Percentiles rank a stretch among this genome's conserved stretches.
phyloP scores from a whole-genome alignment of 164 flowering plant species.

The Akebia trifoliata region DNA sequence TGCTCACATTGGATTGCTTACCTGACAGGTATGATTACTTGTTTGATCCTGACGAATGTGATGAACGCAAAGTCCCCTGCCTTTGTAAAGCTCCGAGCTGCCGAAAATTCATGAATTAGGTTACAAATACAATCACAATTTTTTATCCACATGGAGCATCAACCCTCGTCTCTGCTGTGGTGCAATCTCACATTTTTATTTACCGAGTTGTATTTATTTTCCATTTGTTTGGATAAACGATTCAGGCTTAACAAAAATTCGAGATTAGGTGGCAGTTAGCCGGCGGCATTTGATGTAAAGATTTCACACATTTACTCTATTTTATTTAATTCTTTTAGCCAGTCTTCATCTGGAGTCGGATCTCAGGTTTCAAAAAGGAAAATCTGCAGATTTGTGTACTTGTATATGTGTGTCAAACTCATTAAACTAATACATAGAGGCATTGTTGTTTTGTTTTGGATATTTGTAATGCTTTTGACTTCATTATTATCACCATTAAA shows the following conservation, averaged over 20 bases:
- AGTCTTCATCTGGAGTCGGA: too few species aligned
- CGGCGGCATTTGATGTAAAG: conserved; percentile 10
- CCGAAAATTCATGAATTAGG: conserved; percentile 85
- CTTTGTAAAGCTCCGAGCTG: conserved; percentile 77
- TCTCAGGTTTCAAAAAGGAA: not conserved
- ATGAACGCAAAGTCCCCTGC: conserved; percentile 85
- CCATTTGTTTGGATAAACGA: conserved; percentile 5
- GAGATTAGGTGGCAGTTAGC: conserved; percentile 7
- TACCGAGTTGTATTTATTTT: not conserved
- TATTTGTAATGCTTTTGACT: too few species aligned
- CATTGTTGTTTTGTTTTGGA: too few species aligned
- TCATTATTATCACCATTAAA: too few species aligned
- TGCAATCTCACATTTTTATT: conserved; percentile 10
- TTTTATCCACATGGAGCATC: not conserved
- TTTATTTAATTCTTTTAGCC: conserved; percentile 7
- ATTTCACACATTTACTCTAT: too few species aligned
- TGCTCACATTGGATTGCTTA: not conserved
- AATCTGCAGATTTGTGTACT: not conserved
- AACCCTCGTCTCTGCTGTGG: not conserved
- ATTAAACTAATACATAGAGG: not conserved
- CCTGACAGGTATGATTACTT: conserved; percentile 79
- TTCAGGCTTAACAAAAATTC: conserved; percentile 16
- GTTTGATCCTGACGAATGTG: conserved; percentile 80
- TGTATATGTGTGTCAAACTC: not conserved
- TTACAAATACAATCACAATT: not conserved